A percentile compares a stretch with the other conserved stretches of the same genome.
Evolutionary conservation across 768 basidiomycete genomes (phyloP).

Genomic region (Hericium erinaceus): DNA sequence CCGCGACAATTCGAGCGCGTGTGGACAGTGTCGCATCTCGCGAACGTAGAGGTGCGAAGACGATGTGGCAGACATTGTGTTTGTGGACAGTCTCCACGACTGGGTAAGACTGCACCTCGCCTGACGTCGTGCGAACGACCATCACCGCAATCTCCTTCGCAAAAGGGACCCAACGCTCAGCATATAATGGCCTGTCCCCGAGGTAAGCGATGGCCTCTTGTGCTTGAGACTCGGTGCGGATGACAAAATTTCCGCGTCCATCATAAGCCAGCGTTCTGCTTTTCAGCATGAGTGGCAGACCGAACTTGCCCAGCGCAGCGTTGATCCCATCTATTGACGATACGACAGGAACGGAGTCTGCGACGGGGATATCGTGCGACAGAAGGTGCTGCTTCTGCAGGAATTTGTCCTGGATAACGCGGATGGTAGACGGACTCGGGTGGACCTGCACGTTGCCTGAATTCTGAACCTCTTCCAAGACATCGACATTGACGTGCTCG

Average conservation of each 20-base stretch:
- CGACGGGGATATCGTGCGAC: conserved; percentile 40
- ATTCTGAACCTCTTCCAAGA: conserved; percentile 54
- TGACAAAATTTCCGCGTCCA: conserved; percentile 84
- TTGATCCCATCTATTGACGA: conserved; percentile 41
- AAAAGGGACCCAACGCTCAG: conserved; percentile 91
- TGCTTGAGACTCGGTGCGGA: conserved; percentile 45
- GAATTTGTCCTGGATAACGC: conserved; percentile 75
- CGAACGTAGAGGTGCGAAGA: conserved; percentile 77
- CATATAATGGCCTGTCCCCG: conserved; percentile 71
- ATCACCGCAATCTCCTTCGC: conserved; percentile 89
- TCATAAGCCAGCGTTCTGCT: conserved; percentile 94
- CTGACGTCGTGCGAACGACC: conserved; percentile 76
- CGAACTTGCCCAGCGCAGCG: conserved; percentile 47
- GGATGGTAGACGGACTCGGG: conserved; percentile 75
- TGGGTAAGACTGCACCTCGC: conserved; percentile 77
- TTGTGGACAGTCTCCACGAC: conserved; percentile 93
- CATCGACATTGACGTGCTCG: conserved; percentile 82
- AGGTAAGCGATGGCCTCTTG: conserved; percentile 49
- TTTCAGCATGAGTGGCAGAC: conserved; percentile 92
- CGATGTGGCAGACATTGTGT: conserved; percentile 87
- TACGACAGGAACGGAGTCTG: conserved; percentile 54
- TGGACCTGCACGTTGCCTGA: conserved; percentile 34
- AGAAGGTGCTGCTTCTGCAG: conserved; percentile 52
- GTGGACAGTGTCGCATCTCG: conserved; percentile 42
- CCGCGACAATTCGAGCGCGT: conserved; percentile 66